A percentile compares a stretch with the other conserved stretches of the same genome.
phyloP scores from a whole-genome alignment of 345 rosid genomes.

The Salix koriyanagi region DNA sequence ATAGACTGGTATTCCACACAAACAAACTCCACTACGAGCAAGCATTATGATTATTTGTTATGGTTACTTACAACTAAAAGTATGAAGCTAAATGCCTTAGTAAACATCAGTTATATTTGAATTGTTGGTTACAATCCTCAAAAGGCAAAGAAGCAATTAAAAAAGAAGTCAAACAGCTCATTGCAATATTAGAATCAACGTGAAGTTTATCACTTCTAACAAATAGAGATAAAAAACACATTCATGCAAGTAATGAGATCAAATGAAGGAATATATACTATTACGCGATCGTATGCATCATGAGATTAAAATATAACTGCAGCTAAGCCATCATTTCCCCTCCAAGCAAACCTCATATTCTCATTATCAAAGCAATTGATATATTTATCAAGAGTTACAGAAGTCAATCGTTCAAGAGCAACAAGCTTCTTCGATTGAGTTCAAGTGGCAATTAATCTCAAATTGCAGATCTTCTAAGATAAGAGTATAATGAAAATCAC shows the following conservation, averaged over 20 bases:
- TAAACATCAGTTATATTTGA: too few species aligned
- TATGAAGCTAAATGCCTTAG: neutral
- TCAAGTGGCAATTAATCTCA: neutral
- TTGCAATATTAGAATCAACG: too few species aligned
- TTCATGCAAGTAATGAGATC: neutral
- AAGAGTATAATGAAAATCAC: too few species aligned
- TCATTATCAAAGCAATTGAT: neutral
- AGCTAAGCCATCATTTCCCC: neutral
- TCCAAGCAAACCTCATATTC: neutral
- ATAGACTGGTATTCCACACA: too few species aligned
- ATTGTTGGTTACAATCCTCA: too few species aligned
- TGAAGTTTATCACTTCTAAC: too few species aligned
- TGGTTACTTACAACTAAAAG: neutral
- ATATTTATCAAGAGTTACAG: neutral
- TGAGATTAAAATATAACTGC: neutral
- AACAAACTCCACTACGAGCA: neutral
- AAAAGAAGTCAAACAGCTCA: too few species aligned
- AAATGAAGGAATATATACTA: neutral
- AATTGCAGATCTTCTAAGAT: too few species aligned
- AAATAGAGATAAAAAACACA: too few species aligned
- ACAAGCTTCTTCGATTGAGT: neutral
- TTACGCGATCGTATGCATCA: neutral
- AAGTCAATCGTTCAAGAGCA: neutral
- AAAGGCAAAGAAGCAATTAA: too few species aligned
- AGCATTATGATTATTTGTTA: too few species aligned